Evolutionary conservation across 2,329 filamentous ascomycete species (phyloP).

Genomic region (Alternaria tenuissima): DNA sequence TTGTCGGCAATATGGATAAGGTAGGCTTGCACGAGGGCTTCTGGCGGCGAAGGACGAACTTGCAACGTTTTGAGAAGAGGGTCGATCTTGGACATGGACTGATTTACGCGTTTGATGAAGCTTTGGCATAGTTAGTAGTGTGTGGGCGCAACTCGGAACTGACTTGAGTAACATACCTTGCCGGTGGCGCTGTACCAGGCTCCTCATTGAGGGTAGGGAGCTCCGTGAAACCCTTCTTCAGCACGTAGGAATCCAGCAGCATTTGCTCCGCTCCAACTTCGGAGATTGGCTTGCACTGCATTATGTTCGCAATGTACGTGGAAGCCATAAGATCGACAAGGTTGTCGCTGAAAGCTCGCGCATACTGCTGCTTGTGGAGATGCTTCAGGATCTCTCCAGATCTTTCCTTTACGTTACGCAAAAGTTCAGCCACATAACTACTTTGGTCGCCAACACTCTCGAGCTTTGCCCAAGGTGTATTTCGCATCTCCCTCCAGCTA

Average conservation of each 20-base stretch:
- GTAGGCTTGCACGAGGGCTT: constrained; percentile 95
- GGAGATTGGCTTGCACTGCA: constrained; percentile 87
- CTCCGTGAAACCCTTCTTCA: constrained; percentile 79
- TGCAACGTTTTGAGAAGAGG: constrained; percentile 95
- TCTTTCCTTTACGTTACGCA: constrained; percentile 75
- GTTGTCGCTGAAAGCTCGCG: constrained; percentile 92
- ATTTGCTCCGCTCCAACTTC: constrained; percentile 98
- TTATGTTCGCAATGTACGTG: constrained; percentile 82
- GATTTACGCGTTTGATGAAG: constrained; percentile 86
- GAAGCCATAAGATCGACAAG: constrained; percentile 87
- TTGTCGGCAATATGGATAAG: constrained; percentile 95
- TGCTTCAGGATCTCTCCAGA: constrained; percentile 77
- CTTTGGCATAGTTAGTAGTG: constrained; percentile 52
- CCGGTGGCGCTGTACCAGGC: constrained; percentile 64
- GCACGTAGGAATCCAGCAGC: constrained; percentile 91
- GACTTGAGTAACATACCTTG: constrained; percentile 48
- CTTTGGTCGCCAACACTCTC: constrained; percentile 94
- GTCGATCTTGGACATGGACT: constrained; percentile 85
- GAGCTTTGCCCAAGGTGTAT: constrained; percentile 93
- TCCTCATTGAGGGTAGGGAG: constrained; percentile 70
- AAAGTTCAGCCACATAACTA: constrained; percentile 84
- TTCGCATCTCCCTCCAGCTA: constrained; percentile 96
- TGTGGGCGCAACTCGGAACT: not conserved
- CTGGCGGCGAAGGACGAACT: constrained; percentile 87
- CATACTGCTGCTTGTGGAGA: constrained; percentile 90